Evolutionary conservation across 208 protist genomes (phyloP).

Genomic region (Trypanosoma congolense): DNA sequence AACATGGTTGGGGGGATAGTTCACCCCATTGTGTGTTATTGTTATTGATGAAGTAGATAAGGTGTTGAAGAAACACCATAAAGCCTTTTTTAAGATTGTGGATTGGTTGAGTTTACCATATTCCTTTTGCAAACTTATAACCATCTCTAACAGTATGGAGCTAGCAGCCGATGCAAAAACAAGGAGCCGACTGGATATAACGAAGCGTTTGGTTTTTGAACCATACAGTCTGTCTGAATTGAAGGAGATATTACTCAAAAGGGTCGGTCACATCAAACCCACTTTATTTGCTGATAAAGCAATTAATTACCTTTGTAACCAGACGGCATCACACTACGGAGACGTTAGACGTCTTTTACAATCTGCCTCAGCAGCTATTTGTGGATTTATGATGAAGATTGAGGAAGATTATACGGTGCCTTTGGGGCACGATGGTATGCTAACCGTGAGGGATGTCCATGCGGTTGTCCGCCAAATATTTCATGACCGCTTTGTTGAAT

Average conservation of each 20-base stretch:
- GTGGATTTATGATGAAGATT: constrained; percentile 74
- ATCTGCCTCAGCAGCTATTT: constrained; percentile 76
- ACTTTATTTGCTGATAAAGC: constrained; percentile 79
- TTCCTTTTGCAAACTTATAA: constrained; percentile 80
- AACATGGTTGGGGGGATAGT: constrained; percentile 52
- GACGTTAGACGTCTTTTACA: constrained; percentile 85
- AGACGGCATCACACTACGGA: constrained; percentile 84
- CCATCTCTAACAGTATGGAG: constrained; percentile 88
- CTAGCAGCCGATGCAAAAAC: constrained; percentile 81
- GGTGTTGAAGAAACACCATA: constrained; percentile 70
- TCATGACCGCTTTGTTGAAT: constrained; percentile 85
- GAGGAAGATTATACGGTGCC: constrained; percentile 39
- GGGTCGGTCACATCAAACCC: constrained; percentile 55
- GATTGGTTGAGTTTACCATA: constrained; percentile 84
- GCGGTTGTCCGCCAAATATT: constrained; percentile 80
- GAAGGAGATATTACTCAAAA: constrained; percentile 58
- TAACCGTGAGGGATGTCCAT: constrained; percentile 71
- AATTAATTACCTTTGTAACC: constrained; percentile 74
- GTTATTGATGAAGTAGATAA: constrained; percentile 90
- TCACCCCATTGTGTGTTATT: constrained; percentile 61
- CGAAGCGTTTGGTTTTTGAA: constrained; percentile 76
- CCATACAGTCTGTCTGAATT: constrained; percentile 77
- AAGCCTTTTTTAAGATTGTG: constrained; percentile 77
- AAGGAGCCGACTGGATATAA: constrained; percentile 71
- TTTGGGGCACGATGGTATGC: constrained; percentile 41